Evolutionary conservation across 192 early-diverging fungal genomes (phyloP).

Genomic region (Gaertneriomyces sp.): DNA sequence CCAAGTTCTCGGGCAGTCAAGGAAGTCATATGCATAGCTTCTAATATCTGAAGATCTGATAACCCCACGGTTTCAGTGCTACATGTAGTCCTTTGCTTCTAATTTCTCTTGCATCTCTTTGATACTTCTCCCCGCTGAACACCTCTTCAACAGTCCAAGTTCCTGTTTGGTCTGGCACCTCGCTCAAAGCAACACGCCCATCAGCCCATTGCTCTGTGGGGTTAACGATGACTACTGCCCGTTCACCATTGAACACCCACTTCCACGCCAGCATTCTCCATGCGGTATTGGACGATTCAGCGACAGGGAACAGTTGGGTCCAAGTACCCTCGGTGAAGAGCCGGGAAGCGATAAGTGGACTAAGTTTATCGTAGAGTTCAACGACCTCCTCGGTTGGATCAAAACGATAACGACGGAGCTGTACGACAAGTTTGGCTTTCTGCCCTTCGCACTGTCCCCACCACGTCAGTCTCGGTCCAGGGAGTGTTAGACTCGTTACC

Average conservation of each 20-base stretch:
- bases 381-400: not conserved
- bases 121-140: slow-evolving; percentile 1
- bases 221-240: slow-evolving; percentile 1
- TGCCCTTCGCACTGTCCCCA: slow-evolving; percentile 4
- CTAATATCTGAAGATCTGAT: slow-evolving; percentile 3
- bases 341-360: not conserved
- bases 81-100: not conserved
- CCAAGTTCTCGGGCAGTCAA: too few species aligned
- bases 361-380: not conserved
- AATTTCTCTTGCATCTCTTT: not conserved
- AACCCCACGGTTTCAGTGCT: not conserved
- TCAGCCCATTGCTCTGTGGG: not conserved
- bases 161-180: not conserved
- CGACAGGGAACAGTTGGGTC: not conserved
- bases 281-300: not conserved
- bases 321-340: not conserved
- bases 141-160: not conserved
- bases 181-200: not conserved
- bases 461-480: slow-evolving; percentile 5
- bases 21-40: too few species aligned
- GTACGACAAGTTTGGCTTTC: not conserved
- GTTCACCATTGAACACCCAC: not conserved
- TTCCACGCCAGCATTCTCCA: slow-evolving; percentile 2
- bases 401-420: not conserved
- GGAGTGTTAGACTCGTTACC: slow-evolving; percentile 3